Evolutionary conservation across 768 basidiomycete genomes (phyloP), one percentile per base, ranked within the genome.

Genomic region (Psilocybe tampanensis): DNA sequence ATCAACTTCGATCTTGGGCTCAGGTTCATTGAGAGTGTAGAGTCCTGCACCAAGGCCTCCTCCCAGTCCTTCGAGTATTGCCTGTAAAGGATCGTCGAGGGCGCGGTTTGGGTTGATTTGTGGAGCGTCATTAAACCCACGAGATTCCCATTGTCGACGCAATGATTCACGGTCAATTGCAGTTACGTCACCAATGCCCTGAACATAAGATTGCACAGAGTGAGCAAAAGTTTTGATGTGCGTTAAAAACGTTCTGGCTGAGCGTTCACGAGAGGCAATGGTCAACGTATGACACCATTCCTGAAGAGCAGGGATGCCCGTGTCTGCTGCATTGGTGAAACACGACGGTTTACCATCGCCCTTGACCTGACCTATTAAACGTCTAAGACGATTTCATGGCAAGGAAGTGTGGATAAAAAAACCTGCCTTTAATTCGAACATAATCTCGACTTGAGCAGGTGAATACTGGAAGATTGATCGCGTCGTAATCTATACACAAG

Each of bases 391-490:
- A 34, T 19, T 59, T 44, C 21, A 26, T n/a, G 7, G 32, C 22
- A 33, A 29, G 39, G 13, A 19, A 21, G 18, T n/a, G n/a, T 39
- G 34, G 15, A 11, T 32, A 4, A 15, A 22, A 13, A 29, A 53
- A 33, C 67, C 60, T 39, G 76, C 80, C 79, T 72, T 77, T 84
- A 21, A 86, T 65, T 41, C 85, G 73, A 17, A 85, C 76, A 60
- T 88, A 86, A 65, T 88, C 85, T 17, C 85, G 77, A 39, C 82
- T 78, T 1, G 85, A 86, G 55, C 76, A 79, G 17, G 83, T 84
- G 67, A 86, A 86, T 11, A 85, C 84, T 2, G 86, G 86, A 3
- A 88, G 77, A 56, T 86, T 74, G 52, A 86, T 86, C 1, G 74
- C 76, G 24, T 78, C 76, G 60, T 87, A 86, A 63, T 86, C 86